Evolutionary conservation across 768 basidiomycete genomes (phyloP), one percentile per base, ranked within the genome.

Genomic region (Terana coerulea): DNA sequence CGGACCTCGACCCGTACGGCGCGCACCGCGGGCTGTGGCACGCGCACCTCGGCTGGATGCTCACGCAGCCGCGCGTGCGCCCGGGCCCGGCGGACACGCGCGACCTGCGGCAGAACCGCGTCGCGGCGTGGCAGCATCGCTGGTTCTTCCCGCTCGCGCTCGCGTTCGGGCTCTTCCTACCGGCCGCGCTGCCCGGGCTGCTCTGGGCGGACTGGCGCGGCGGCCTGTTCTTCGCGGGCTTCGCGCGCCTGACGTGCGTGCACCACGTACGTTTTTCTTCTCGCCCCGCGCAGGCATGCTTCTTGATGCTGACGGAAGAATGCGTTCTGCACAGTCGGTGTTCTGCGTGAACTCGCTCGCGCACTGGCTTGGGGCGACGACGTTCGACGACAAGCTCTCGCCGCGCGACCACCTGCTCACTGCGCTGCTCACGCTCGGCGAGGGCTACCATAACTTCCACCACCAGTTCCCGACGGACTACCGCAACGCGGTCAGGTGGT

Each of bases 401-500:
- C 94, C 94, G 14, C 79, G 87, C 47, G 92, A 95, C 69, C 93
- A 95, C 69, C 64, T 93, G 52, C 64, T 95, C 64, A 95, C 93
- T 22, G 94, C 94, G 3, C 72, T 97, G 22, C 85, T 84, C 54
- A 97, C 94, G 29, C 85, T 95, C 61, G 94, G 94, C 46, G 94
- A 98, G 69, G 94, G 94, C 11, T 98, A 98, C 73, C 94, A 98
- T 77, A 98, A 98, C 70, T 95, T 95, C 81, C 94, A 98, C 72
- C 94, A 98, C 64, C 83, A 85, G 64, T 97, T 95, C 81, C 94
- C 94, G 6, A 91, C 91, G 89, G 94, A 98, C 69, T 98, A 94
- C 74, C 81, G 94, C 24, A 95, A 95, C 63, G 94, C 94, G 49
- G 91, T 95, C 76, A 91, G 78, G 67, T 92, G 90, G 90, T 90